Conservation (phyloP, 495 filamentous ascomycete species). For the Hypomontagnella submonticulosa region DNA sequence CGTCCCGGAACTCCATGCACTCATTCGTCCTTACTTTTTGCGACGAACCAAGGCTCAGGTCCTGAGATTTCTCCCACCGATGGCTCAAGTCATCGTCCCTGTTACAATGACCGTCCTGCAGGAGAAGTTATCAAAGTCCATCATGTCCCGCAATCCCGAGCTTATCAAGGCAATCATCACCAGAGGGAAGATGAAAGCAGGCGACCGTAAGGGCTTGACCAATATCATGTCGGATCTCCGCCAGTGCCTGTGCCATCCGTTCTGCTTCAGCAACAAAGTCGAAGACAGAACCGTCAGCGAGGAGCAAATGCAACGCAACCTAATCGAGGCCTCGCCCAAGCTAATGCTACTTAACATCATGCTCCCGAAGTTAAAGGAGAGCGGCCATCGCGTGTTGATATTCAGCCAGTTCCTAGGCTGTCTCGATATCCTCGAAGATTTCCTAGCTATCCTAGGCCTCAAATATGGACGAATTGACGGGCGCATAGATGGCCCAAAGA, state of each 20-base stretch:
- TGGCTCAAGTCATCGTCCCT: constrained; percentile 94
- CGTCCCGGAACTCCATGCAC: constrained; percentile 78
- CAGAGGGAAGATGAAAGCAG: constrained; percentile 68
- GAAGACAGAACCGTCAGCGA: constrained; percentile 75
- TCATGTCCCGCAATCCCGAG: constrained; percentile 86
- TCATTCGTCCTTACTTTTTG: constrained; percentile 81
- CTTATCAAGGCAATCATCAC: constrained; percentile 89
- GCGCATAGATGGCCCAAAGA: constrained; percentile 78
- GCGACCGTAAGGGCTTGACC: constrained; percentile 80
- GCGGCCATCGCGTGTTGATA: constrained; percentile 92
- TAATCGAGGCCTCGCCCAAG: constrained; percentile 93
- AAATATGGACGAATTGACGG: constrained; percentile 86
- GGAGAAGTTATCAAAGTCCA: constrained; percentile 93
- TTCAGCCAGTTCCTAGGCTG: constrained; percentile 96
- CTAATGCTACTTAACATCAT: constrained; percentile 86
- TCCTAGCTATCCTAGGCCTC: constrained; percentile 76
- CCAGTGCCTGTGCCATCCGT: constrained; percentile 95
- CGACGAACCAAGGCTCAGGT: constrained; percentile 88
- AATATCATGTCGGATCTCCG: constrained; percentile 97
- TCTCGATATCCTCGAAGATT: constrained; percentile 91
- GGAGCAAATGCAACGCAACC: constrained; percentile 72
- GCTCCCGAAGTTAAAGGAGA: constrained; percentile 86
- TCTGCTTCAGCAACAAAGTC: constrained; percentile 87
- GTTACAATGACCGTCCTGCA: constrained; percentile 92
- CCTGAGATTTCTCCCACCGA: constrained; percentile 86